These are phyloP conservation scores for Ambrosiella beaveri DNA, from an alignment of 2,329 filamentous ascomycete species.

Conservation along the genomic window DNA sequence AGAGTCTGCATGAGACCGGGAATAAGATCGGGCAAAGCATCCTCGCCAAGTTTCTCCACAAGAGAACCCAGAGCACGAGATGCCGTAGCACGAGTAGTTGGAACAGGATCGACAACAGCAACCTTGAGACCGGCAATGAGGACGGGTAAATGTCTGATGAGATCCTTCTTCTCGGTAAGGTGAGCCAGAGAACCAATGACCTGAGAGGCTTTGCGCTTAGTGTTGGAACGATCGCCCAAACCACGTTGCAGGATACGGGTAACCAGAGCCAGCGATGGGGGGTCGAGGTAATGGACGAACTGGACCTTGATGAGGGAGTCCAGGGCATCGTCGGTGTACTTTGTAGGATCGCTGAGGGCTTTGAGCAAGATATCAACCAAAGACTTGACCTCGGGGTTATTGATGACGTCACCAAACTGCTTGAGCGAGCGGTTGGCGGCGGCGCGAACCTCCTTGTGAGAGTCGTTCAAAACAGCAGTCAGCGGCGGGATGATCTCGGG, in stretches of 20 bases:
- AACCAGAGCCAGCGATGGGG: constrained; percentile 83
- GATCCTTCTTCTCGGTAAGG: constrained; percentile 88
- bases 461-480: constrained; percentile 87
- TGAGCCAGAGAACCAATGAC: constrained; percentile 97
- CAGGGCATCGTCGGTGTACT: constrained; percentile 86
- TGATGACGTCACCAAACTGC: constrained; percentile 96
- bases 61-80: constrained; percentile 90
- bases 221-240: constrained; percentile 75
- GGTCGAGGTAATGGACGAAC: constrained; percentile 95
- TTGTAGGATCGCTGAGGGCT: constrained; percentile 91
- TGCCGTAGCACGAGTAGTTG: constrained; percentile 85
- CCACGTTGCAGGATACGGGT: constrained; percentile 91
- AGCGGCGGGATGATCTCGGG: constrained; percentile 94
- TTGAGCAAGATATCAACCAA: constrained; percentile 84
- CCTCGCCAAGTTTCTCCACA: constrained; percentile 96
- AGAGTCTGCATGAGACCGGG: constrained; percentile 94
- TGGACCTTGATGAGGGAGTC: constrained; percentile 95
- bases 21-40: constrained; percentile 90
- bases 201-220: constrained; percentile 89
- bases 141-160: constrained; percentile 78
- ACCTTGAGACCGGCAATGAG: constrained; percentile 77
- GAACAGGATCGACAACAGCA: constrained; percentile 87
- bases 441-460: constrained; percentile 86
- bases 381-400: constrained; percentile 89
- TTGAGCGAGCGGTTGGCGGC: constrained; percentile 93